Conservation (phyloP, 164 flowering plant genomes). For the Liquidambar formosana region DNA sequence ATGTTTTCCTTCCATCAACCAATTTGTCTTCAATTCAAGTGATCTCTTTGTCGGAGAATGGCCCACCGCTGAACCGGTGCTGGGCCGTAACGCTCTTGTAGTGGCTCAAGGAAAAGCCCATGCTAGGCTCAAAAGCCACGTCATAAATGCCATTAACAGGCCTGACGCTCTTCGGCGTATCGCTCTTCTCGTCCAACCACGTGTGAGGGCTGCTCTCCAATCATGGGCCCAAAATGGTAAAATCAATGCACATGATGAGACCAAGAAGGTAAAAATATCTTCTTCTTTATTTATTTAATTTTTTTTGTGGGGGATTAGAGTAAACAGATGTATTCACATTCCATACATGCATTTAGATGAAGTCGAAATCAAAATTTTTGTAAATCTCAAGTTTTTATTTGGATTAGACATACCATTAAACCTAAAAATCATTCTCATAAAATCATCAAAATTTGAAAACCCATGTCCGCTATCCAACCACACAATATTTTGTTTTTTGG, state of each 20-base stretch:
- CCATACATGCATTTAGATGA: too few relatives aligned
- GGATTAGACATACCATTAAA: too few relatives aligned
- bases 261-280: conserved; percentile 32
- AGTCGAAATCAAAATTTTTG: too few relatives aligned
- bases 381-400: too few relatives aligned
- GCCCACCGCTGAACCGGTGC: conserved; percentile 39
- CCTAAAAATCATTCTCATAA: too few relatives aligned
- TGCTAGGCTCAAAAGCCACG: conserved; percentile 16
- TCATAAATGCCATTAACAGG: conserved; percentile 9
- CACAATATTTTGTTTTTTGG: too few relatives aligned
- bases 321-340: too few relatives aligned
- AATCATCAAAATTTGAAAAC: too few relatives aligned
- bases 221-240: conserved; percentile 23
- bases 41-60: conserved; percentile 24
- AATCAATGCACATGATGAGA: conserved; percentile 21
- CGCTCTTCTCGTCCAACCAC: conserved; percentile 32
- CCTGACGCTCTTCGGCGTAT: conserved; percentile 31
- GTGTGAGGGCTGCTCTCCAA: conserved; percentile 14
- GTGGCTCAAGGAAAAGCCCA: conserved; percentile 38
- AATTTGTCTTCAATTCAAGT: conserved; percentile 30
- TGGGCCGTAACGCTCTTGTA: conserved; percentile 26
- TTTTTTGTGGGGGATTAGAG: too few relatives aligned
- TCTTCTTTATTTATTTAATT: too few relatives aligned
- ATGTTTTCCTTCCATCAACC: conserved; percentile 36
- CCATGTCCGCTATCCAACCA: too few relatives aligned